Evolutionary conservation across 306 rosid species (phyloP).

Genomic region (Inga laurina): DNA sequence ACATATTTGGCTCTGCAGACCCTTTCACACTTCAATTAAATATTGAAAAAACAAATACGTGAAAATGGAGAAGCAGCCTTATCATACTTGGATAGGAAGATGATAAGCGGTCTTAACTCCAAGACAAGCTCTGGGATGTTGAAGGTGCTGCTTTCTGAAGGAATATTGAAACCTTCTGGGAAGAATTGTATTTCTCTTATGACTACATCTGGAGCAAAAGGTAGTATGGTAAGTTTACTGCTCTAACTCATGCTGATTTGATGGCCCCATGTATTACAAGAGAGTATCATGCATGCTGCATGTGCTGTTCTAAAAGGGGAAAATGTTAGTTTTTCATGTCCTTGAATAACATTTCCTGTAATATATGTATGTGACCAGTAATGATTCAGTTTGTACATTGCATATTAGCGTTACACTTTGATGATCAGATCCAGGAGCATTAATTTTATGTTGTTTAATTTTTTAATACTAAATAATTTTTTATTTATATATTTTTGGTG

Average conservation of each 20-base stretch:
- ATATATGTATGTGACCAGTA: not conserved
- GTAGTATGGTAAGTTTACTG: constrained; percentile 70
- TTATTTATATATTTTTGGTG: not conserved
- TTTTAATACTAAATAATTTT: not conserved
- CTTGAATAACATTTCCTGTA: not conserved
- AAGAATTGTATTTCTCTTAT: constrained; percentile 92
- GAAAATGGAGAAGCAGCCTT: constrained; percentile 84
- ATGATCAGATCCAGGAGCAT: not conserved
- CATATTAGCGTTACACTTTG: not conserved
- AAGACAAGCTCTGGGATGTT: constrained; percentile 70
- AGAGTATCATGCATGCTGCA: not conserved
- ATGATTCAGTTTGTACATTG: not conserved
- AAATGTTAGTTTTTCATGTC: constrained; percentile 9
- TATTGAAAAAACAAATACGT: constrained; percentile 70
- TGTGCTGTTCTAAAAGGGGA: not conserved
- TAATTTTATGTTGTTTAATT: not conserved
- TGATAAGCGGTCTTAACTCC: constrained; percentile 76
- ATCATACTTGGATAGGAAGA: constrained; percentile 82
- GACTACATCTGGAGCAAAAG: constrained; percentile 99
- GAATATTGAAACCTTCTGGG: constrained; percentile 73
- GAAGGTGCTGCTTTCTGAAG: constrained; percentile 75
- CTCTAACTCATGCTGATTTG: not conserved
- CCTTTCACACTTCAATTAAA: constrained; percentile 58
- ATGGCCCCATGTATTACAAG: constrained; percentile 8
- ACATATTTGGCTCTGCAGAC: constrained; percentile 53